Evolutionary conservation across 495 filamentous ascomycete species (phyloP).

Genomic region (Talaromyces adpressus): DNA sequence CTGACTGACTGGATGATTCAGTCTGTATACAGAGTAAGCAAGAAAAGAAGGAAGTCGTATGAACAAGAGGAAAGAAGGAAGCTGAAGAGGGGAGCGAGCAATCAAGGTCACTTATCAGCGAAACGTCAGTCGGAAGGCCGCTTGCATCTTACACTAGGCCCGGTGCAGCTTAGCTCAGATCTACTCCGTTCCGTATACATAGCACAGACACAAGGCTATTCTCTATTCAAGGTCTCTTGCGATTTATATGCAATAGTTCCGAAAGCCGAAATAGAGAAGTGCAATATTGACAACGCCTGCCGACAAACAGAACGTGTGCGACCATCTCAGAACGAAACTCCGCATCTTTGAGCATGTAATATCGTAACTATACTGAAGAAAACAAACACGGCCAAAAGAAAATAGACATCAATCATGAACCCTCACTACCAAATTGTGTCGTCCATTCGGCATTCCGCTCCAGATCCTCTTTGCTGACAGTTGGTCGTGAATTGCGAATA

Average conservation of each 20-base stretch:
- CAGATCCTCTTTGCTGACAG: conserved; percentile 80
- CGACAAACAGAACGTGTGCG: neutral
- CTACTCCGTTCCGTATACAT: no score
- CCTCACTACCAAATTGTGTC: conserved; percentile 93
- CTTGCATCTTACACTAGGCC: neutral
- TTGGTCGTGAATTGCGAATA: conserved; percentile 78
- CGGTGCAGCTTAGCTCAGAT: neutral
- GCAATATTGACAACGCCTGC: neutral
- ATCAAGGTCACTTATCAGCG: neutral
- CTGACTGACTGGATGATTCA: neutral
- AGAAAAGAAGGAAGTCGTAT: neutral
- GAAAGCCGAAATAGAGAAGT: neutral
- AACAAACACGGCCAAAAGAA: neutral
- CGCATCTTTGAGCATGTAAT: neutral
- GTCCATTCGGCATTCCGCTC: conserved; percentile 89
- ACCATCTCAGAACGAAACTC: neutral
- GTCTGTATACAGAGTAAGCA: neutral
- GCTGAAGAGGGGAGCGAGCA: neutral
- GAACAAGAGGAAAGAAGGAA: neutral
- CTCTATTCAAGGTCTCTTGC: neutral
- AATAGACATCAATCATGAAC: conserved; percentile 34
- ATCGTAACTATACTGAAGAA: neutral
- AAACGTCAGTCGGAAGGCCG: neutral
- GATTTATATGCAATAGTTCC: neutral
- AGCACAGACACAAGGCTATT: no score